phyloP scores from a whole-genome alignment of 306 rosid species.

The Benincasa hispida region DNA sequence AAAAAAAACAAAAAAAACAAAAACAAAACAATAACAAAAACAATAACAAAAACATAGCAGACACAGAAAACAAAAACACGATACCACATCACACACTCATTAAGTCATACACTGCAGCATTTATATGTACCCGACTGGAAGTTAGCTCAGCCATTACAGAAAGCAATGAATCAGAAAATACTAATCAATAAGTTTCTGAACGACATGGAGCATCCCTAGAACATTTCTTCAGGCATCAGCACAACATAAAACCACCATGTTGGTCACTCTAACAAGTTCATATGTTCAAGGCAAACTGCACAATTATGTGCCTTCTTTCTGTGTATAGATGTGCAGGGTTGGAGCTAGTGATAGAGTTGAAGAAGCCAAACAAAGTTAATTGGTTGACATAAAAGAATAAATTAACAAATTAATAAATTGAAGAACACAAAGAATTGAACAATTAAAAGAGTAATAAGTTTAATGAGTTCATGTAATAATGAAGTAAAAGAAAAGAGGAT shows the following conservation, averaged over 20 bases:
- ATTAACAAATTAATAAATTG: neutral
- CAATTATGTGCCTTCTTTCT: neutral
- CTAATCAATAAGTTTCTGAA: neutral
- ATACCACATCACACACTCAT: neutral
- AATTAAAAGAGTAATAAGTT: no score
- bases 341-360: no score
- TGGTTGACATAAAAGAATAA: no score
- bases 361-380: no score
- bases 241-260: neutral
- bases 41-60: no score
- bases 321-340: neutral
- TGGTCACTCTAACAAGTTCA: neutral
- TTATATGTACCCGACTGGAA: no score
- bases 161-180: no score
- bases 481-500: no score
- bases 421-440: neutral
- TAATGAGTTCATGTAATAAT: no score
- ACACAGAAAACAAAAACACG: no score
- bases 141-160: no score
- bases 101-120: neutral
- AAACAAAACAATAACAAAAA: no score
- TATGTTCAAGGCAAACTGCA: neutral
- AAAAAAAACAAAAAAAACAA: neutral
- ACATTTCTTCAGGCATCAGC: neutral
- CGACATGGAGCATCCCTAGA: neutral